phyloP scores from a whole-genome alignment of 108 stramenopile species.

The Cyclotella baltica region DNA sequence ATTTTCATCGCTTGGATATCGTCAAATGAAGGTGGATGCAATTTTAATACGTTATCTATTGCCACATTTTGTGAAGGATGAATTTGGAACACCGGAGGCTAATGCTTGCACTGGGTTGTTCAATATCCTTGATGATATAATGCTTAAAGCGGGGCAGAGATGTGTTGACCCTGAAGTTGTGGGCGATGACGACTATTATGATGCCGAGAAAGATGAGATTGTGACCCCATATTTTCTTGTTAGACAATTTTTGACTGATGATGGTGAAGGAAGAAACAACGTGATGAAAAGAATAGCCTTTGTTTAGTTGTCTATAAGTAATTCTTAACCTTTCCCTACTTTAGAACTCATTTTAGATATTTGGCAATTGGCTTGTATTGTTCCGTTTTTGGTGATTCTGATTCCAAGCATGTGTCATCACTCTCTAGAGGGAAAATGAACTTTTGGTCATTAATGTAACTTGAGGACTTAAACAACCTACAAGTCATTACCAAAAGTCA shows the following conservation, averaged over 20 bases:
- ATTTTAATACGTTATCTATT: constrained; percentile 75
- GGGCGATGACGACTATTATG: constrained; percentile 59
- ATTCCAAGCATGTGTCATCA: too few species aligned
- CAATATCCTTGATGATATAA: constrained; percentile 57
- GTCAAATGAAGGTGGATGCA: constrained; percentile 79
- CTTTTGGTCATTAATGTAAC: too few species aligned
- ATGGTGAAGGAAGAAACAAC: neutral
- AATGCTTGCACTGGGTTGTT: constrained; percentile 48
- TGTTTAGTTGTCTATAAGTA: too few species aligned
- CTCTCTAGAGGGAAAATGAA: too few species aligned
- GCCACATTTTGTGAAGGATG: constrained; percentile 85
- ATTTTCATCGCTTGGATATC: constrained; percentile 69
- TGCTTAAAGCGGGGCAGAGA: constrained; percentile 60
- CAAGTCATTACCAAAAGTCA: too few species aligned
- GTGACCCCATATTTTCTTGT: constrained; percentile 51
- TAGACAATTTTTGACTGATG: constrained; percentile 33
- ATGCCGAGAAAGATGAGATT: constrained; percentile 54
- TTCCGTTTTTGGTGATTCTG: too few species aligned
- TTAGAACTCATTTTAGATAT: too few species aligned
- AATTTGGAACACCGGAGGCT: constrained; percentile 60
- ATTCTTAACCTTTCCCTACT: too few species aligned
- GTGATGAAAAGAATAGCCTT: constrained; percentile 35
- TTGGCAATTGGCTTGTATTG: too few species aligned
- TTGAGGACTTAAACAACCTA: too few species aligned
- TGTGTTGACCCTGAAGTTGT: constrained; percentile 55